These are phyloP conservation scores for Astrothelium subdiscretum DNA, from an alignment of 495 filamentous ascomycete genomes.

Conservation along the genomic window DNA sequence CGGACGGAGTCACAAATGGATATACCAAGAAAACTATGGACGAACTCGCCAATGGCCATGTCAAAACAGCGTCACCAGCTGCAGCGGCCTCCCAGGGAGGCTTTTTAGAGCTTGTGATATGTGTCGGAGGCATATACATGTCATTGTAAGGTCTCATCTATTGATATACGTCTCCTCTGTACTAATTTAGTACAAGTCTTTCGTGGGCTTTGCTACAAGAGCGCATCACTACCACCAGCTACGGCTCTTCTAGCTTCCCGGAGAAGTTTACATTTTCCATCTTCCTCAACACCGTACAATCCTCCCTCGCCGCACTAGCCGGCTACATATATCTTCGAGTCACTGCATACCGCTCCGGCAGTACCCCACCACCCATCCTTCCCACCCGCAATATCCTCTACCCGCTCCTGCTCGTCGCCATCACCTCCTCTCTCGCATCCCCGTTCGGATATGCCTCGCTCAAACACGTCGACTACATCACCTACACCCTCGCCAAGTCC, in stretches of 20 bases:
- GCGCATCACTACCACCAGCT: conserved; percentile 89
- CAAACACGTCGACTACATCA: conserved; percentile 95
- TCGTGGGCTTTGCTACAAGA: conserved; percentile 96
- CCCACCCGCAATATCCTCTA: conserved; percentile 58
- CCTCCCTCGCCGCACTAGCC: conserved; percentile 68
- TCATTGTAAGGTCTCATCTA: conserved; percentile 61
- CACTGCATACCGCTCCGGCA: conserved; percentile 31
- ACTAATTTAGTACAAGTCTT: conserved; percentile 44
- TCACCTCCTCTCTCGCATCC: conserved; percentile 76
- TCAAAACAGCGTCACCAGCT: neutral
- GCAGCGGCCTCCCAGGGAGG: neutral
- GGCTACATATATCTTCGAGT: conserved; percentile 71
- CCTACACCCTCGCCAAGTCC: conserved; percentile 92
- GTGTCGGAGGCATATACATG: conserved; percentile 86
- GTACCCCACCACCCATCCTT: conserved; percentile 53
- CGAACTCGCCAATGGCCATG: neutral
- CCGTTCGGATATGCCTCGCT: conserved; percentile 94
- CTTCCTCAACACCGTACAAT: conserved; percentile 93
- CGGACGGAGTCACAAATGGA: neutral
- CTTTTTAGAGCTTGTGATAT: conserved; percentile 53
- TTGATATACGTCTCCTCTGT: neutral
- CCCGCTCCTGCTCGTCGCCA: conserved; percentile 74
- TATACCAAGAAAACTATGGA: neutral
- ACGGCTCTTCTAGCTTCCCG: conserved; percentile 46
- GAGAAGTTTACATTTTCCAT: conserved; percentile 82